Conservation (phyloP, 164 flowering plant species). For the Liquidambar formosana region DNA sequence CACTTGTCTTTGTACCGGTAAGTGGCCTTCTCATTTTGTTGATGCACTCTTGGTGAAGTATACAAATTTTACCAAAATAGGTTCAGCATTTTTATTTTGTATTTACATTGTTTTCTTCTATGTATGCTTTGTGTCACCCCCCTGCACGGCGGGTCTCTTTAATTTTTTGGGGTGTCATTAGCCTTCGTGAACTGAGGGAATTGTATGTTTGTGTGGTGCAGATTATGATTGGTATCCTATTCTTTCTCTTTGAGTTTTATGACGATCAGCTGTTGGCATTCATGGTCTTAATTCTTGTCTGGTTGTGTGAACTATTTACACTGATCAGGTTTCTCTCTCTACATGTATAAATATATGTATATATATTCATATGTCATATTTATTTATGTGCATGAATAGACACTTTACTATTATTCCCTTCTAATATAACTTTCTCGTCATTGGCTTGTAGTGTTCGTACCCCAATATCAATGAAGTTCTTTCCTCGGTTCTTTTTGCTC, state of each 20-base stretch:
- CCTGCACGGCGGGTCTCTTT: too few relatives aligned
- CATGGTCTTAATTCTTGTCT: conserved; percentile 93
- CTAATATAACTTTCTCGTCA: conserved; percentile 10
- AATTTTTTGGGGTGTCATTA: neutral
- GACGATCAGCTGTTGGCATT: conserved; percentile 98
- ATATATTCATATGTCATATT: neutral
- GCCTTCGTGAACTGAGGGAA: conserved; percentile 1
- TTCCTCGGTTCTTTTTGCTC: conserved; percentile 97
- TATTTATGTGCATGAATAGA: neutral
- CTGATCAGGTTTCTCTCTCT: conserved; percentile 75
- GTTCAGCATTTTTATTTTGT: neutral
- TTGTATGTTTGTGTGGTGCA: conserved; percentile 38
- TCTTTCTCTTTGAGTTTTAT: conserved; percentile 96
- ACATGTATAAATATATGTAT: too few relatives aligned
- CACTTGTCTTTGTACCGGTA: conserved; percentile 99
- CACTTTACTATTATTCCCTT: neutral
- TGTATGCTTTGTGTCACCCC: neutral
- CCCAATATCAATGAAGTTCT: conserved; percentile 96
- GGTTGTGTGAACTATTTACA: conserved; percentile 95
- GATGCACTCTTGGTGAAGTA: neutral
- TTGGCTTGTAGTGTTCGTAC: conserved; percentile 84
- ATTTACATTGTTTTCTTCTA: neutral
- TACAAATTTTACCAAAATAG: neutral
- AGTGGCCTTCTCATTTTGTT: conserved; percentile 18
- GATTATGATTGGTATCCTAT: conserved; percentile 99